A percentile compares a stretch with the other conserved stretches of the same genome.
Conservation (phyloP, 2,329 filamentous ascomycete genomes). For the Alternaria consortialis region DNA sequence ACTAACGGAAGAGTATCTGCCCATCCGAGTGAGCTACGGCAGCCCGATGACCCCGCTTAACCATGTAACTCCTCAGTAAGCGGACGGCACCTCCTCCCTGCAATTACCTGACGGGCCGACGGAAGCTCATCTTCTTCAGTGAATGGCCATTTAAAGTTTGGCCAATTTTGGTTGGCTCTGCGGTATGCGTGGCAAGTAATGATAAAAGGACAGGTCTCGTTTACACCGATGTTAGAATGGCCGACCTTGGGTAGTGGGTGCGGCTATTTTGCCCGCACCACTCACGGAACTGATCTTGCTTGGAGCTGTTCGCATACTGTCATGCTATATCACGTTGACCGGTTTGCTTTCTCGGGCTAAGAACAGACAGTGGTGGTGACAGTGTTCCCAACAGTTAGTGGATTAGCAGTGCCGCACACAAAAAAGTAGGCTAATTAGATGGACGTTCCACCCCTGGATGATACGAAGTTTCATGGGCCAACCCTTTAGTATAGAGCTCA, state of each 20-base stretch:
- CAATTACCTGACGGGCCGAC: neutral
- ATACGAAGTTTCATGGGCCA: neutral
- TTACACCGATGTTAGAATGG: neutral
- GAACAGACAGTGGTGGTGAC: neutral
- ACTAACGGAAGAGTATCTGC: too few relatives aligned
- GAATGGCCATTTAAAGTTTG: neutral
- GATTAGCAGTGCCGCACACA: neutral
- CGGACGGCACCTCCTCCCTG: neutral
- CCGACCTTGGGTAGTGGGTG: neutral
- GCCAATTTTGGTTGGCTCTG: neutral
- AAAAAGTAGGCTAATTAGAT: neutral
- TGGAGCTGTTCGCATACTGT: slow-evolving; percentile 21
- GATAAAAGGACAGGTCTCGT: neutral
- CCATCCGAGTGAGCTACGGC: neutral
- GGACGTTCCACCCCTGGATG: neutral
- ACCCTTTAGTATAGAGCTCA: neutral
- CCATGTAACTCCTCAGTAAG: neutral
- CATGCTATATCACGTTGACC: slow-evolving; percentile 21
- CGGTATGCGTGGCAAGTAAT: neutral
- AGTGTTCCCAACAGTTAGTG: neutral
- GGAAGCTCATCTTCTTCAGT: neutral
- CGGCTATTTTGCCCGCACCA: slow-evolving; percentile 3
- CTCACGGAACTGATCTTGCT: neutral
- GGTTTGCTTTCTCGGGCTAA: neutral
- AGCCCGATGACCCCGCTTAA: neutral